Percentiles rank a stretch among this genome's conserved stretches.
These are phyloP conservation scores for Xylaria sp. DNA, from an alignment of 2,329 filamentous ascomycete genomes.

Conservation along the genomic window DNA sequence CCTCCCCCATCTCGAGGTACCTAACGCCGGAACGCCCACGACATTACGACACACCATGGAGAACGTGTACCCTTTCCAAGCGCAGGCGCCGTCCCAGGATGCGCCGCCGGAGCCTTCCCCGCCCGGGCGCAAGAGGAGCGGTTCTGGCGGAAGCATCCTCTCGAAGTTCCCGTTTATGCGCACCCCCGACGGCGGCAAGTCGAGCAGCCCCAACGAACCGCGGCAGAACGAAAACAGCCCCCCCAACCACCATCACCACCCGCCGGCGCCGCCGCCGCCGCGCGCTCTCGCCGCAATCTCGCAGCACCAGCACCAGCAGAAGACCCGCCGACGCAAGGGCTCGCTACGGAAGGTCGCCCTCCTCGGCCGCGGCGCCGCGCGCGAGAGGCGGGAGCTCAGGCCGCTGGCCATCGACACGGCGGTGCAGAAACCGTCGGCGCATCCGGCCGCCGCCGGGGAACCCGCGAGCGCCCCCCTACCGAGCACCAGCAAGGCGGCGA, in stretches of 20 bases:
- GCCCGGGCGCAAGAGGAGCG: conserved; percentile 52
- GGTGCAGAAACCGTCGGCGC: conserved; percentile 11
- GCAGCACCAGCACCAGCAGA: conserved; percentile 51
- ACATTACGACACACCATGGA: conserved; percentile 29
- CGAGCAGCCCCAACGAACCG: conserved; percentile 34
- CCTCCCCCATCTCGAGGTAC: conserved; percentile 13
- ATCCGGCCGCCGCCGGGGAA: conserved; percentile 20
- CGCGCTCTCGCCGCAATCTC: conserved; percentile 38
- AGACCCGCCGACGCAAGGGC: conserved; percentile 73
- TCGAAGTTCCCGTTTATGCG: conserved; percentile 72
- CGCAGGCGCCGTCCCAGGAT: conserved; percentile 34
- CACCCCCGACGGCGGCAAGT: conserved; percentile 35
- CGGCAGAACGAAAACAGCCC: conserved; percentile 28
- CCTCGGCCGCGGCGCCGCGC: conserved; percentile 71
- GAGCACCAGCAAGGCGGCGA: conserved; percentile 8
- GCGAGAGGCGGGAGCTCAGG: conserved; percentile 59
- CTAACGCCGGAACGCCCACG: conserved; percentile 10
- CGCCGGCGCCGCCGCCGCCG: too few species aligned
- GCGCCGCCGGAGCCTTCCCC: conserved; percentile 26
- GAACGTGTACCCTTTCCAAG: conserved; percentile 34
- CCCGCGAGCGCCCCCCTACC: conserved; percentile 26
- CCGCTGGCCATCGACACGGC: conserved; percentile 46
- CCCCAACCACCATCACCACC: too few species aligned
- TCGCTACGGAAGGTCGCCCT: conserved; percentile 87
- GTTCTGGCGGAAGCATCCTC: conserved; percentile 65